Evolutionary conservation across 768 basidiomycete genomes (phyloP).

Genomic region (Crassisporium funariophilum): DNA sequence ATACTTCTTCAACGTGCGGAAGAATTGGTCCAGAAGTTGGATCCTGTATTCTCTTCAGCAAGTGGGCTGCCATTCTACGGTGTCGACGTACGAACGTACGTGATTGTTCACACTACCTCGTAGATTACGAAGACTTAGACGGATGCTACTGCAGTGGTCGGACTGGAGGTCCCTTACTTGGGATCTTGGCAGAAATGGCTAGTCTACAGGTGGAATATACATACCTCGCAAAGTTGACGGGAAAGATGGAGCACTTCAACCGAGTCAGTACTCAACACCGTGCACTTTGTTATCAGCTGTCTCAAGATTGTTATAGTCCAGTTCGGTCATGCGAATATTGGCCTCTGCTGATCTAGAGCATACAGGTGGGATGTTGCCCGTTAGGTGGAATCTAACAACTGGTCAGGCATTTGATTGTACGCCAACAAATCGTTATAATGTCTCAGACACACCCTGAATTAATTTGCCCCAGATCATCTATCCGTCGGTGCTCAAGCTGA

Average conservation of each 20-base stretch:
- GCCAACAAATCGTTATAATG: constrained; percentile 26
- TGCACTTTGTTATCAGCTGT: not conserved
- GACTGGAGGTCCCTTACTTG: constrained; percentile 34
- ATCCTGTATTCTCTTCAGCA: constrained; percentile 70
- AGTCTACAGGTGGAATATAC: constrained; percentile 84
- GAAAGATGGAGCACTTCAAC: constrained; percentile 62
- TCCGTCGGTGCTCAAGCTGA: constrained; percentile 71
- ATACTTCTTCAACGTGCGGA: constrained; percentile 71
- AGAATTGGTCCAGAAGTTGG: constrained; percentile 72
- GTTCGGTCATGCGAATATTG: constrained; percentile 50
- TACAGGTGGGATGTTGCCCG: constrained; percentile 67
- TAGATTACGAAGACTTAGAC: not conserved
- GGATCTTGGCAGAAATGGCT: constrained; percentile 76
- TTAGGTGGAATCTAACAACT: constrained; percentile 51
- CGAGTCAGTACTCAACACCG: constrained; percentile 45
- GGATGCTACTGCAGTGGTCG: constrained; percentile 12
- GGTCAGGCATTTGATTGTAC: constrained; percentile 51
- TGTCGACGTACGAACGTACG: constrained; percentile 67
- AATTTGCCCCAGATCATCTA: constrained; percentile 44
- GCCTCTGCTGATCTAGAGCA: constrained; percentile 43
- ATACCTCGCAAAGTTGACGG: constrained; percentile 79
- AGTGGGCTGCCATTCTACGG: constrained; percentile 72
- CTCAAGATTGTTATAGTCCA: constrained; percentile 8
- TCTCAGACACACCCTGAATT: no score
- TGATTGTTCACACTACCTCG: constrained; percentile 6